These are phyloP conservation scores for Escallonia rubra DNA, from an alignment of 129 eudicot species.

Conservation along the genomic window DNA sequence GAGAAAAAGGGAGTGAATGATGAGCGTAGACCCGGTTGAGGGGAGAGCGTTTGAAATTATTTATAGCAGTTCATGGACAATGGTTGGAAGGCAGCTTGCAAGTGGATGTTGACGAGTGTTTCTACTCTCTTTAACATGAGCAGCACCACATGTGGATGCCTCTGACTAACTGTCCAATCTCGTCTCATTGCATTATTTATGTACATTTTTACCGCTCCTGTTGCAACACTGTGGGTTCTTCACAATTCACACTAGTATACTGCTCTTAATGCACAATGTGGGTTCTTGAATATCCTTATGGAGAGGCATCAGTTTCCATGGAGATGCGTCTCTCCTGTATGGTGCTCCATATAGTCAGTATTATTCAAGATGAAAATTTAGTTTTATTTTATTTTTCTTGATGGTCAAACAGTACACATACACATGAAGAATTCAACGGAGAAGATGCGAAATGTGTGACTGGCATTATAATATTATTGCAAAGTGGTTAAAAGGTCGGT, in stretches of 20 bases:
- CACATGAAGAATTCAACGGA: no score
- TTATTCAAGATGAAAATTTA: no score
- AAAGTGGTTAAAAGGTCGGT: no score
- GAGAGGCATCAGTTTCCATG: constrained; percentile 12
- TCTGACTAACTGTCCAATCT: constrained; percentile 34
- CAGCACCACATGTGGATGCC: constrained; percentile 47
- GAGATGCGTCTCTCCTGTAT: constrained; percentile 12
- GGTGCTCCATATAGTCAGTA: constrained; percentile 14
- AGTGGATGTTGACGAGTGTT: constrained; percentile 31
- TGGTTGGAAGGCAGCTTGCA: constrained; percentile 13
- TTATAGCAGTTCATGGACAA: constrained; percentile 25
- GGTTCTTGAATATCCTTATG: constrained; percentile 10
- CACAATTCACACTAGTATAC: neutral
- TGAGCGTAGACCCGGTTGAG: constrained; percentile 25
- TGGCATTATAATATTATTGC: no score
- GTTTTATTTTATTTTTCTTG: no score
- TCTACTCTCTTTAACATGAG: neutral
- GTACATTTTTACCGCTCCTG: neutral
- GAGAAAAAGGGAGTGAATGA: constrained; percentile 5
- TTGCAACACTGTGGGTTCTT: neutral
- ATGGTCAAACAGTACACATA: no score
- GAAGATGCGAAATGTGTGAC: no score
- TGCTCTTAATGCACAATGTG: neutral
- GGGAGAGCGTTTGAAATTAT: constrained; percentile 29
- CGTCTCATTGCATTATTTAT: constrained; percentile 4